Conservation (phyloP, 1,284 basidiomycete genomes). For the Gomphus bonarii region DNA sequence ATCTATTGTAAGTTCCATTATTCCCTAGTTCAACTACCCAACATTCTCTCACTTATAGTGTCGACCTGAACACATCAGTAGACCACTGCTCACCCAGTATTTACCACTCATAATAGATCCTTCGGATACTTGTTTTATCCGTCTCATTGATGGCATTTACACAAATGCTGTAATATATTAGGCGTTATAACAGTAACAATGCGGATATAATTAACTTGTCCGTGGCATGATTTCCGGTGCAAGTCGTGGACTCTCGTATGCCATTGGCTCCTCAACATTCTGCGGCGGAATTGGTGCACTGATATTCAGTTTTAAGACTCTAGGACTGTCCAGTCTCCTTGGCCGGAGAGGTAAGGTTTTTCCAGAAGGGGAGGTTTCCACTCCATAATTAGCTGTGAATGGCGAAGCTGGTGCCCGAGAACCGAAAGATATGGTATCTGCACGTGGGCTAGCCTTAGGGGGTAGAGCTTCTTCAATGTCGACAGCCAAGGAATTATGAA, state of each 20-base stretch:
- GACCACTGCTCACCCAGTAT: neutral
- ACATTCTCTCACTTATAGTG: too few species aligned
- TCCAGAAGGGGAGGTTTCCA: constrained; percentile 10
- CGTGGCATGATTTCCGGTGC: constrained; percentile 22
- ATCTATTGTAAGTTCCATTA: too few species aligned
- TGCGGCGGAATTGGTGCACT: constrained; percentile 23
- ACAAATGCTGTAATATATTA: neutral
- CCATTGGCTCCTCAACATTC: constrained; percentile 23
- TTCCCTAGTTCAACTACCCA: neutral
- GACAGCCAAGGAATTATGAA: neutral
- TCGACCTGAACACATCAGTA: neutral
- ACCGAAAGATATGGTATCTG: neutral
- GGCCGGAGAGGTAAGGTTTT: neutral
- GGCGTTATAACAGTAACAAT: neutral
- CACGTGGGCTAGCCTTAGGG: neutral
- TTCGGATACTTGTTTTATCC: too few species aligned
- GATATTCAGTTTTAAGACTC: constrained; percentile 23
- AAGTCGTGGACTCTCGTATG: constrained; percentile 34
- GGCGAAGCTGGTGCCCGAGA: neutral
- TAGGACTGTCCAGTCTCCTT: constrained; percentile 19
- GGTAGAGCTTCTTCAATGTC: neutral
- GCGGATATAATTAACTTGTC: neutral
- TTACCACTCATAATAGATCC: neutral
- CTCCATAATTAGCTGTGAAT: constrained; percentile 14
- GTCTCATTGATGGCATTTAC: too few species aligned